Conservation (phyloP, 2,329 filamentous ascomycete species). For the Aspergillus chevalieri region DNA sequence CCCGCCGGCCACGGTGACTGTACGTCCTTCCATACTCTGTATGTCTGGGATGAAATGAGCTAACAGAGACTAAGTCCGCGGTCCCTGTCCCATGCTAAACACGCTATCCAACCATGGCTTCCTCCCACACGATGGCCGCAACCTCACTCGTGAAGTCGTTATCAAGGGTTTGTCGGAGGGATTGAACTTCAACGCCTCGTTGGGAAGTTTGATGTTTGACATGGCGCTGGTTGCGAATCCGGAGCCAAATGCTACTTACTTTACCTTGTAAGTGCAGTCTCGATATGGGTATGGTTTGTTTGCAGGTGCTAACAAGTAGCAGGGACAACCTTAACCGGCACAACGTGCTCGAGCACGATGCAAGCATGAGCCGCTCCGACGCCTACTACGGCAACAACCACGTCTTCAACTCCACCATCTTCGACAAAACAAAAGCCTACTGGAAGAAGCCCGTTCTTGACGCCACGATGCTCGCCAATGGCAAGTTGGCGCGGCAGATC, state of each 20-base stretch:
- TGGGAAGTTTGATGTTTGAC: constrained; percentile 13
- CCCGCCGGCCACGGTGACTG: neutral
- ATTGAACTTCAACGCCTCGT: constrained; percentile 14
- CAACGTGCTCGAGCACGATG: constrained; percentile 19
- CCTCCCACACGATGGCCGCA: constrained; percentile 42
- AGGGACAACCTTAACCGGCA: constrained; percentile 18
- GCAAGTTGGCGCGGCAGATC: constrained; percentile 41
- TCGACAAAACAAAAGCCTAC: constrained; percentile 36
- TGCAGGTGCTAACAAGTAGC: neutral
- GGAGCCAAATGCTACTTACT: constrained; percentile 14
- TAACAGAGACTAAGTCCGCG: constrained; percentile 9
- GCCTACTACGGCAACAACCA: constrained; percentile 48
- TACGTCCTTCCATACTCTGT: neutral
- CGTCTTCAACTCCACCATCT: constrained; percentile 49
- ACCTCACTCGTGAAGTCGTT: constrained; percentile 25
- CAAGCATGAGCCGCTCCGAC: constrained; percentile 39
- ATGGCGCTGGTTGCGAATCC: constrained; percentile 15
- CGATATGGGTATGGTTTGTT: neutral
- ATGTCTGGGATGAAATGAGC: neutral
- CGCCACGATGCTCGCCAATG: constrained; percentile 40
- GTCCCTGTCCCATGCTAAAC: constrained; percentile 49
- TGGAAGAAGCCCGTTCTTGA: constrained; percentile 42
- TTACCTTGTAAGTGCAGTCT: constrained; percentile 8
- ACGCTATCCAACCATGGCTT: constrained; percentile 48
- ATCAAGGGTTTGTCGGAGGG: constrained; percentile 3